phyloP scores from a whole-genome alignment of 2,329 filamentous ascomycete genomes.

The Beauveria pseudobassiana region DNA sequence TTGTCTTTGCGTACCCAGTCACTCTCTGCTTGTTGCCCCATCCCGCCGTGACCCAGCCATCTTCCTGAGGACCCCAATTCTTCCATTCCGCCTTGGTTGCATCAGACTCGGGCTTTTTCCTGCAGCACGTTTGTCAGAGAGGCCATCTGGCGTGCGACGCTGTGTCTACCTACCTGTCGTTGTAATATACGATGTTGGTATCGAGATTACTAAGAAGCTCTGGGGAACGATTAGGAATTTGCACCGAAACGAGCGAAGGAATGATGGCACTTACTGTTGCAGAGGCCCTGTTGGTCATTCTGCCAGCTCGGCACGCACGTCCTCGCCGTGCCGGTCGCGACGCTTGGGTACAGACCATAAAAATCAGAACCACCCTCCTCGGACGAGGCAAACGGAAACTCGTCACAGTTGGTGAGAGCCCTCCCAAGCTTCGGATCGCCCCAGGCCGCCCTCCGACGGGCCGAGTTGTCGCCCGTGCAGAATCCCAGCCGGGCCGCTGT shows the following conservation, averaged over 20 bases:
- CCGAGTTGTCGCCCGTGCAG: neutral
- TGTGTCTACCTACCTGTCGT: neutral
- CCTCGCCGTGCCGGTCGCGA: neutral
- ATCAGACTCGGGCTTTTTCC: neutral
- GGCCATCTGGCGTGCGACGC: neutral
- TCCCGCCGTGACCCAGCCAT: neutral
- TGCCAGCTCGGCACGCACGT: neutral
- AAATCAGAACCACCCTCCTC: neutral
- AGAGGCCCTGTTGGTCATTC: neutral
- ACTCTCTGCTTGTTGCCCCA: neutral
- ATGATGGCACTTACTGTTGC: neutral
- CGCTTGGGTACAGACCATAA: neutral
- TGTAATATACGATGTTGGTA: neutral
- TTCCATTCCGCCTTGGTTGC: neutral
- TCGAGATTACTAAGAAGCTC: neutral
- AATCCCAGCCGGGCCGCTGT: neutral
- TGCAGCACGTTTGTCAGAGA: neutral
- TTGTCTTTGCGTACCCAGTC: neutral
- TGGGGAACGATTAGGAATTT: neutral
- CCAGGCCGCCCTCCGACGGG: neutral
- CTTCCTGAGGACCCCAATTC: neutral
- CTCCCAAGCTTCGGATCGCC: neutral
- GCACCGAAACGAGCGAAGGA: neutral
- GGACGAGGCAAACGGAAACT: neutral
- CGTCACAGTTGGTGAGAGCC: neutral